Percentiles rank a stretch among this genome's conserved stretches.
Evolutionary conservation across 768 basidiomycete species (phyloP).

Genomic region (Tricholomella constricta): DNA sequence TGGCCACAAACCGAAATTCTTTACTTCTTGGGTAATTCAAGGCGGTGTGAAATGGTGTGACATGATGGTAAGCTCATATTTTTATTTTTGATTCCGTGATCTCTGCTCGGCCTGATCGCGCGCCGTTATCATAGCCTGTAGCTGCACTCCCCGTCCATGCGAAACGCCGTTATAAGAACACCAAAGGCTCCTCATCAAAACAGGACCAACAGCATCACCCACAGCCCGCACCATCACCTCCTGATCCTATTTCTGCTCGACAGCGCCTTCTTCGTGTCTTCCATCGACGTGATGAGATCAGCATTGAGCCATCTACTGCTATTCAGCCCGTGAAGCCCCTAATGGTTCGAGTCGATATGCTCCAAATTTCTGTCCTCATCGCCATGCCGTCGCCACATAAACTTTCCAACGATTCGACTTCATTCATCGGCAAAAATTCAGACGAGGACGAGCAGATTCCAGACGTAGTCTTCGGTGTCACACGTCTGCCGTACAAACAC

Average conservation of each 20-base stretch:
- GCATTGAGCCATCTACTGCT: conserved; percentile 3
- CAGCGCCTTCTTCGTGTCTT: conserved; percentile 6
- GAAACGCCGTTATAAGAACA: conserved; percentile 32
- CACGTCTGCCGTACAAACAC: conserved; percentile 36
- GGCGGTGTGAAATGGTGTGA: conserved; percentile 45
- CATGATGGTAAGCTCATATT: conserved; percentile 43
- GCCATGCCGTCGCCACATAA: conserved; percentile 51
- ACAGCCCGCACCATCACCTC: conserved; percentile 11
- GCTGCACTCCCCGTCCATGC: conserved; percentile 37
- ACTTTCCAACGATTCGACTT: conserved; percentile 20
- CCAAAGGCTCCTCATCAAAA: conserved; percentile 17
- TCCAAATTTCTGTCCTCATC: conserved; percentile 59
- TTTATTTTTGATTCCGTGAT: conserved; percentile 7
- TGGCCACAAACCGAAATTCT: conserved; percentile 52
- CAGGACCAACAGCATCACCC: conserved; percentile 13
- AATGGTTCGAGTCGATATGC: conserved; percentile 32
- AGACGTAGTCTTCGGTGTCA: conserved; percentile 51
- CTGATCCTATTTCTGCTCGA: not conserved
- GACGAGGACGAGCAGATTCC: conserved; percentile 42
- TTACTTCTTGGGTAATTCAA: conserved; percentile 44
- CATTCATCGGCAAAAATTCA: conserved; percentile 14
- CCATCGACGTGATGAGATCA: conserved; percentile 6
- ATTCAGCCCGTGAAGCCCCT: conserved; percentile 1
- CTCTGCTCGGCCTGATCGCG: conserved; percentile 5
- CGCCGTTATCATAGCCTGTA: conserved; percentile 33